A percentile compares a stretch with the other conserved stretches of the same genome.
These are phyloP conservation scores for Acanthochlamys bracteata DNA, from an alignment of 106 monocot genomes.

Conservation along the genomic window DNA sequence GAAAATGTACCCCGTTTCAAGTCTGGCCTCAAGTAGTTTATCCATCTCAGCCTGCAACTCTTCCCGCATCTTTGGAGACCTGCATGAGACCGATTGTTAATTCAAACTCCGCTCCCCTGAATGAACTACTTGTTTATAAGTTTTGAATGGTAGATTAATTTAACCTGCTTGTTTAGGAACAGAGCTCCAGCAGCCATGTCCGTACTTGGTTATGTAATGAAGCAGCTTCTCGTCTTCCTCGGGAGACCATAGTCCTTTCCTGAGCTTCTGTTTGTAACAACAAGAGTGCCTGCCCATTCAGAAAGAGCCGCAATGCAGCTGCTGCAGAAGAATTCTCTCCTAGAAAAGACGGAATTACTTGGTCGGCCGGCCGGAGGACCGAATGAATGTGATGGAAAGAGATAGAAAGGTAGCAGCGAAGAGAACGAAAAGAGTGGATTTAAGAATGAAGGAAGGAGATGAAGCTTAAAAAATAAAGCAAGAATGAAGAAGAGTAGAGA, in stretches of 20 bases:
- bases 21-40: slow-evolving; percentile 37
- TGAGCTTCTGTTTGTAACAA: slow-evolving; percentile 37
- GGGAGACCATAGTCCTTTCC: slow-evolving; percentile 37
- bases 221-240: slow-evolving; percentile 41
- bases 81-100: neutral
- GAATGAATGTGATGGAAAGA: neutral
- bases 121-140: no score
- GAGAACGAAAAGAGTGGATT: neutral
- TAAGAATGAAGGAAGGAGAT: neutral
- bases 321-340: neutral
- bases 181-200: slow-evolving; percentile 40
- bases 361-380: neutral
- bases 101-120: no score
- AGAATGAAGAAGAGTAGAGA: neutral
- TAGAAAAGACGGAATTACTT: neutral
- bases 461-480: neutral
- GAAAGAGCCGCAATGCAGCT: slow-evolving; percentile 3
- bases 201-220: slow-evolving; percentile 24
- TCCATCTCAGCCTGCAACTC: slow-evolving; percentile 51
- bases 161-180: slow-evolving; percentile 45
- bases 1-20: slow-evolving; percentile 39
- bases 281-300: slow-evolving; percentile 38
- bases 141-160: no score
- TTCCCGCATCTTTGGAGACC: slow-evolving; percentile 48
- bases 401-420: slow-evolving; percentile 4